phyloP scores from a whole-genome alignment of 2,329 filamentous ascomycete genomes.

The Conoideocrella luteorostrata region DNA sequence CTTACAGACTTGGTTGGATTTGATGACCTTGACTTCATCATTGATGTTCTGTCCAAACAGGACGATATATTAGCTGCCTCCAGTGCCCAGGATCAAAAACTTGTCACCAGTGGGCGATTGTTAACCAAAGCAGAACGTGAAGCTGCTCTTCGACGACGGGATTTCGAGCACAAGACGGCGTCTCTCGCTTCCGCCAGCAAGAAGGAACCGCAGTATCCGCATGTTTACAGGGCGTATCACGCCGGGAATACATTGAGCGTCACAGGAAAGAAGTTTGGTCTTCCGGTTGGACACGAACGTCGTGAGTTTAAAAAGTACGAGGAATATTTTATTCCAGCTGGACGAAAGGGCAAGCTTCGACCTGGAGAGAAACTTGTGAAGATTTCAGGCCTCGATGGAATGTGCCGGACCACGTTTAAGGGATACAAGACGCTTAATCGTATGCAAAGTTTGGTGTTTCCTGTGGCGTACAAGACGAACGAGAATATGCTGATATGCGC shows the following conservation, averaged over 20 bases:
- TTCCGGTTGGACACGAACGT: slow-evolving; percentile 70
- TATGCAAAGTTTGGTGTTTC: slow-evolving; percentile 96
- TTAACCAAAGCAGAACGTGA: slow-evolving; percentile 73
- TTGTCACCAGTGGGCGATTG: slow-evolving; percentile 43
- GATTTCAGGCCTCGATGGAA: slow-evolving; percentile 77
- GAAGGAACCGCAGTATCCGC: slow-evolving; percentile 75
- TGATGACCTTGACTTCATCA: slow-evolving; percentile 87
- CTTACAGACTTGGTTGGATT: slow-evolving; percentile 88
- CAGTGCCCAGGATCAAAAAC: slow-evolving; percentile 24
- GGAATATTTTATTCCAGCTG: slow-evolving; percentile 81
- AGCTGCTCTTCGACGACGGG: slow-evolving; percentile 66
- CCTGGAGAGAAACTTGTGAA: slow-evolving; percentile 68
- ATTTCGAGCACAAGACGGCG: slow-evolving; percentile 77
- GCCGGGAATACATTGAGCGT: slow-evolving; percentile 81
- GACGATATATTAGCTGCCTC: slow-evolving; percentile 54
- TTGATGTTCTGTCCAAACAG: slow-evolving; percentile 77
- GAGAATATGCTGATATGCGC: slow-evolving; percentile 99
- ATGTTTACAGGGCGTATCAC: slow-evolving; percentile 80
- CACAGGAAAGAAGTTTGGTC: slow-evolving; percentile 72
- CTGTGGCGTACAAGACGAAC: slow-evolving; percentile 88
- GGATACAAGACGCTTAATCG: slow-evolving; percentile 91
- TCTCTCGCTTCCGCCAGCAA: slow-evolving; percentile 63
- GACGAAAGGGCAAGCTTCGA: slow-evolving; percentile 67
- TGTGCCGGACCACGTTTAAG: slow-evolving; percentile 87
- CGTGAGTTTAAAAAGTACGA: slow-evolving; percentile 74